Evolutionary conservation across 495 filamentous ascomycete species (phyloP), one percentile per base, ranked within the genome.

Genomic region (Talaromyces nanjingensis): DNA sequence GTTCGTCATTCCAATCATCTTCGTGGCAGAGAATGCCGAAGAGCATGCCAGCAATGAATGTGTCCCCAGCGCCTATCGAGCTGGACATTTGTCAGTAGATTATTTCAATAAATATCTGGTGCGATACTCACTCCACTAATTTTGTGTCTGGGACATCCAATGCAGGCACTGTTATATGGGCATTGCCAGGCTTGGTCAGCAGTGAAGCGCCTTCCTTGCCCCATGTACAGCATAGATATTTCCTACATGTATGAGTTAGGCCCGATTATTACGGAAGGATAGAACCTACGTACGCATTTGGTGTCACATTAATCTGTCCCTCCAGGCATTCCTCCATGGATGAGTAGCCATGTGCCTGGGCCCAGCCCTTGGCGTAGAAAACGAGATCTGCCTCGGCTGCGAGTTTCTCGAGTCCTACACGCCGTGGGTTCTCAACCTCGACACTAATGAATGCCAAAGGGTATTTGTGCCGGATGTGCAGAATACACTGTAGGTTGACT

Each of bases 351-450:
- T 77, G 73, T 45, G 66, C 72, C 72, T 84, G 81, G 64, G 88
- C 88, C 88, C 88, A 90, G 63, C 76, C 80, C 65, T 81, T 84
- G 6, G 88, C 89, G 72, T 87, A 91, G 72, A 91, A 89, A 18
- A 90, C 83, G 14, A 87, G 80, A 69, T 91, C 84, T 49, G 87
- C 86, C 67, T 82, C 79, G 60, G 77, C 76, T 34, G 87, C 88
- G 62, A 90, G 76, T 42, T 83, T 78, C 61, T 80, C 76, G 59
- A 91, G 74, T 18, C 87, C 87, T 33, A 74, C 70, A 53, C 89
- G 78, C 55, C 77, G 76, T 8, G 88, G 87, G 71, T 89, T 90
- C 71, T 91, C 89, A 7, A 86, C 72, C 70, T 91, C 89, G 55
- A 91, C 83, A 65, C 88, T 91, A 65, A 91, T 74, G 53, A 65